Evolutionary conservation across 2,329 filamentous ascomycete genomes (phyloP), one percentile per base, ranked within the genome.

Genomic region (Claviceps digitariae): DNA sequence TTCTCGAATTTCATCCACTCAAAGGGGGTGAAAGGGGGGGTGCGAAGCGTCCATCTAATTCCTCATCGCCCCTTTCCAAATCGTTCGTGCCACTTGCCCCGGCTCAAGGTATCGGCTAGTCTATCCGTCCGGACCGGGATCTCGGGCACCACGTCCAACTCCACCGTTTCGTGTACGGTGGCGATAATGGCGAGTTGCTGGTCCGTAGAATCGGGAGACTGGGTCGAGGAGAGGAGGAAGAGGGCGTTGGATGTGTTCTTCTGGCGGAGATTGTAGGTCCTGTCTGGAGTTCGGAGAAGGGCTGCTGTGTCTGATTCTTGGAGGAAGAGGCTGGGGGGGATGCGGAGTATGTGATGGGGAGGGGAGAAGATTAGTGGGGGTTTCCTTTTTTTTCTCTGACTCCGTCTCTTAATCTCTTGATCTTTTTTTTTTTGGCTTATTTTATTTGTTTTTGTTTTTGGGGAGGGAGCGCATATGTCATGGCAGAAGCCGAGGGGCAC

Each of bases 211-310:
- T 54, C 56, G 2, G 49, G 50, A 4, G 59, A 47, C 13, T 55
- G 20, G 48, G 55, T 41, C 5, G 72, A 67, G 27, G 68, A 63
- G 34, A 84, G 68, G 3, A 84, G 64, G 60, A 83, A 76, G 48
- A 84, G 71, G n/a, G 77, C 76, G 62, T 84, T 84, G 47, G 81
- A 84, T 0, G 81, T 83, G 63, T 83, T 84, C 63, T 84, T 84
- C 61, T 84, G 81, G 31, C 77, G 78, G 48, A 84, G 71, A 6
- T 73, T 72, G 66, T 82, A 84, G 17, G 74, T 76, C 59, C 74
- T 75, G 52, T 69, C 65, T 3, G 72, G 73, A 1, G 74, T 73
- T 59, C 69, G 74, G 52, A 84, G 72, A 44, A 82, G 63, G 27
- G 79, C 79, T 2, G 66, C 63, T 1, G 72, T 66, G 23, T 74